Evolutionary conservation across 768 basidiomycete species (phyloP).

Genomic region (Rickenella mellea): DNA sequence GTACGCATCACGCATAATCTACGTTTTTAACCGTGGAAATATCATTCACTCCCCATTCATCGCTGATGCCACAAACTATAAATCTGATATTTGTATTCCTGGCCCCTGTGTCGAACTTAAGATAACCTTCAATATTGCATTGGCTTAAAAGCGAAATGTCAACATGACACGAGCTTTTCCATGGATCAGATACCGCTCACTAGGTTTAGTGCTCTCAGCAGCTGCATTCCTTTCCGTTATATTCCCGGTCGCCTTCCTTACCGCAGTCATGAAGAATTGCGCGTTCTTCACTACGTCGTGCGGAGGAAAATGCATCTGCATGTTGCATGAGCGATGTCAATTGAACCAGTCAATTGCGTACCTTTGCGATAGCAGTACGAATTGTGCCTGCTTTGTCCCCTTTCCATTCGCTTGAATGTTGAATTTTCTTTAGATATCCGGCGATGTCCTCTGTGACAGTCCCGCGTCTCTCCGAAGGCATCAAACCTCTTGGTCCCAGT

Average conservation of each 20-base stretch:
- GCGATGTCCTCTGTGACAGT: slow-evolving; percentile 88
- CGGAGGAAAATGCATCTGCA: slow-evolving; percentile 62
- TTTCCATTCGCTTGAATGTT: slow-evolving; percentile 86
- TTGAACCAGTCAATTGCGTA: slow-evolving; percentile 22
- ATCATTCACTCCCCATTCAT: background rate
- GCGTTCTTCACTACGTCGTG: slow-evolving; percentile 75
- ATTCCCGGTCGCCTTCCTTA: slow-evolving; percentile 70
- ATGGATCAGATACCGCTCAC: slow-evolving; percentile 12
- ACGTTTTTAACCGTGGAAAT: background rate
- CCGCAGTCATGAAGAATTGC: slow-evolving; percentile 62
- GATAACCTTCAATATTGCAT: slow-evolving; percentile 69
- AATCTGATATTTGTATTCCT: slow-evolving; percentile 80
- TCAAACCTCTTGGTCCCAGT: slow-evolving; percentile 81
- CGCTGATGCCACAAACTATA: slow-evolving; percentile 26
- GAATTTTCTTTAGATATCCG: slow-evolving; percentile 69
- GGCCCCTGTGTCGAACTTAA: slow-evolving; percentile 83
- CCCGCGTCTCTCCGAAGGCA: slow-evolving; percentile 91
- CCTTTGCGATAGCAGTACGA: slow-evolving; percentile 71
- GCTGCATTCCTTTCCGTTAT: slow-evolving; percentile 41
- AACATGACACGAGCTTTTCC: background rate
- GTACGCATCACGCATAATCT: background rate
- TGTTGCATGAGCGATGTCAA: slow-evolving; percentile 1
- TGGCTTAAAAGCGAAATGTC: slow-evolving; percentile 33
- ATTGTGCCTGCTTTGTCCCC: slow-evolving; percentile 84
- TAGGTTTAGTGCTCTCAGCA: slow-evolving; percentile 32